A percentile compares a stretch with the other conserved stretches of the same genome.
Evolutionary conservation across 768 basidiomycete genomes (phyloP).

Genomic region (Tricholoma flavovirens): DNA sequence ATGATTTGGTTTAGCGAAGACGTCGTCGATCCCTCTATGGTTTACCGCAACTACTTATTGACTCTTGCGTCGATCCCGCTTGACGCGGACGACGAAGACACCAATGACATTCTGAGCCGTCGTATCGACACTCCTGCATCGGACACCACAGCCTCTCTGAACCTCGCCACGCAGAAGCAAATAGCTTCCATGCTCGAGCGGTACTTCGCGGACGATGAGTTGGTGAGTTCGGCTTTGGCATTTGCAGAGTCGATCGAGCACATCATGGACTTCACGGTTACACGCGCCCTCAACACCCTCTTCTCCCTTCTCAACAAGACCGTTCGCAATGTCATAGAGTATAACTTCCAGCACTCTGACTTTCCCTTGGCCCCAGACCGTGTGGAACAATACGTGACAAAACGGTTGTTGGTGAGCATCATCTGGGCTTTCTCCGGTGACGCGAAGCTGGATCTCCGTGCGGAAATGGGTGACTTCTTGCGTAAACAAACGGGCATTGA

Average conservation of each 20-base stretch:
- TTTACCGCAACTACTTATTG: constrained; percentile 83
- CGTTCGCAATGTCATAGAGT: constrained; percentile 86
- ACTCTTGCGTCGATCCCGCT: constrained; percentile 69
- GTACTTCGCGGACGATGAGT: constrained; percentile 77
- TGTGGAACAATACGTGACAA: constrained; percentile 86
- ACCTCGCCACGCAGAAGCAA: constrained; percentile 71
- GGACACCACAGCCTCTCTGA: constrained; percentile 51
- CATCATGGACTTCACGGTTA: constrained; percentile 97
- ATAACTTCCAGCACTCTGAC: constrained; percentile 91
- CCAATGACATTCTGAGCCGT: constrained; percentile 54
- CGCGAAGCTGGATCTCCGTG: constrained; percentile 83
- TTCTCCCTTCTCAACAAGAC: constrained; percentile 98
- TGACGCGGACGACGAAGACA: constrained; percentile 87
- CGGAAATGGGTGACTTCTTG: constrained; percentile 85
- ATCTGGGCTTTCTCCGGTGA: constrained; percentile 99
- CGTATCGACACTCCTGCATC: constrained; percentile 41
- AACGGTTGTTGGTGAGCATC: constrained; percentile 83
- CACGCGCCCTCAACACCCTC: constrained; percentile 89
- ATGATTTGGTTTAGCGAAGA: constrained; percentile 99
- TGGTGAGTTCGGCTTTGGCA: constrained; percentile 72
- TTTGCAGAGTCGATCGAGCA: constrained; percentile 87
- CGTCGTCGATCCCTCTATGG: constrained; percentile 85
- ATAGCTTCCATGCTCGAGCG: constrained; percentile 70
- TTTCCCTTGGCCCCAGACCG: constrained; percentile 85
- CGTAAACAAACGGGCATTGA: constrained; percentile 85